These are phyloP conservation scores for Peltaster fructicola DNA, from an alignment of 2,329 filamentous ascomycete species.

Conservation along the genomic window DNA sequence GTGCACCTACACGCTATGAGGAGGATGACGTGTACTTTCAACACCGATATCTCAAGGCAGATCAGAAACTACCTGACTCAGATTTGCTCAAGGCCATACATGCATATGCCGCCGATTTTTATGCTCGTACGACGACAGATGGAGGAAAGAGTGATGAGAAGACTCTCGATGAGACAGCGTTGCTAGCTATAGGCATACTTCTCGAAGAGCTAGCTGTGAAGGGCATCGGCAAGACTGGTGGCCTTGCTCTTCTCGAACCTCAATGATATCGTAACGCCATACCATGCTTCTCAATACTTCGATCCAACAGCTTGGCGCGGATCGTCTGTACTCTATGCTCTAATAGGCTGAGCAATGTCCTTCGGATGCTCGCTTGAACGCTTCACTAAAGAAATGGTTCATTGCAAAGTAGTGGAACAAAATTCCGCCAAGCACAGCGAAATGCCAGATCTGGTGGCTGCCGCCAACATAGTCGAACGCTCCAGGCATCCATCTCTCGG, in stretches of 20 bases:
- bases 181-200: conserved; percentile 57
- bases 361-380: conserved; percentile 20
- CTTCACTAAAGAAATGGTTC: conserved; percentile 71
- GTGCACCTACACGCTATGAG: conserved; percentile 48
- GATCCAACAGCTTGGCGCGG: no score
- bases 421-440: conserved; percentile 86
- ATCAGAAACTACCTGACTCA: conserved; percentile 43
- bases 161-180: conserved; percentile 62
- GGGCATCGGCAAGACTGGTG: conserved; percentile 44
- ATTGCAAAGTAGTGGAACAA: conserved; percentile 95
- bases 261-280: no score
- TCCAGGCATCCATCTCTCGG: conserved; percentile 82
- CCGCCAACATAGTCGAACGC: conserved; percentile 90
- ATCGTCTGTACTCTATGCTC: no score
- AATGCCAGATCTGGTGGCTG: conserved; percentile 94
- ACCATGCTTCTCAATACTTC: no score
- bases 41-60: conserved; percentile 35
- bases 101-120: conserved; percentile 49
- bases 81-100: conserved; percentile 55
- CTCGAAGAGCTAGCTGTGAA: conserved; percentile 52
- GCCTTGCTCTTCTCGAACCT: conserved; percentile 56
- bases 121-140: conserved; percentile 23
- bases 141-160: conserved; percentile 24
- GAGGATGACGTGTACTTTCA: conserved; percentile 58
- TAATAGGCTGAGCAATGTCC: conserved; percentile 15